phyloP scores from a whole-genome alignment of 73 alveolate genomes.

The Paramecium primaurelia region DNA sequence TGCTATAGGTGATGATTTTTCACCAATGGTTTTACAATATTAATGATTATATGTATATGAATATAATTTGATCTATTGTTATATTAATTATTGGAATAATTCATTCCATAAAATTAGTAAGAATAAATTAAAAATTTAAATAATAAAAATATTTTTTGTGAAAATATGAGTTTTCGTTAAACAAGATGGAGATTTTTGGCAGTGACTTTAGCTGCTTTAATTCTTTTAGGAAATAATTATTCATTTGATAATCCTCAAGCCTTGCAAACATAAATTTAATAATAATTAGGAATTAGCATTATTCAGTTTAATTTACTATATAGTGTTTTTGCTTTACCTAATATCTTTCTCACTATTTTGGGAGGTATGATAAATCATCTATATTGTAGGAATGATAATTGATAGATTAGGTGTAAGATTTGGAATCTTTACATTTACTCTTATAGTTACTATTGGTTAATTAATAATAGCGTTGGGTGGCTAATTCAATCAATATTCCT shows the following conservation, averaged over 20 bases:
- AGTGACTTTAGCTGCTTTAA: constrained; percentile 32
- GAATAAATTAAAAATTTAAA: background rate
- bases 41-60: background rate
- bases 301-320: constrained; percentile 7
- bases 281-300: background rate
- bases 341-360: background rate
- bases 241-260: constrained; percentile 51
- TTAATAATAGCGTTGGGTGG: constrained; percentile 34
- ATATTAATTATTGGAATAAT: background rate
- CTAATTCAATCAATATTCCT: background rate
- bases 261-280: constrained; percentile 8
- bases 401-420: constrained; percentile 35
- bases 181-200: constrained; percentile 50
- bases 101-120: background rate
- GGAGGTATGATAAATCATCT: background rate
- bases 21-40: constrained; percentile 41
- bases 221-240: constrained; percentile 32
- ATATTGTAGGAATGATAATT: constrained; percentile 2
- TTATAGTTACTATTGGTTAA: background rate
- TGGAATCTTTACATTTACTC: constrained; percentile 24
- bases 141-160: background rate
- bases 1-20: constrained; percentile 56
- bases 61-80: background rate
- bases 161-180: background rate
- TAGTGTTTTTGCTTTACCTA: constrained; percentile 20